Evolutionary conservation across 2,329 filamentous ascomycete species (phyloP), one percentile per base, ranked within the genome.

Genomic region (Colletotrichum ledebouriae): DNA sequence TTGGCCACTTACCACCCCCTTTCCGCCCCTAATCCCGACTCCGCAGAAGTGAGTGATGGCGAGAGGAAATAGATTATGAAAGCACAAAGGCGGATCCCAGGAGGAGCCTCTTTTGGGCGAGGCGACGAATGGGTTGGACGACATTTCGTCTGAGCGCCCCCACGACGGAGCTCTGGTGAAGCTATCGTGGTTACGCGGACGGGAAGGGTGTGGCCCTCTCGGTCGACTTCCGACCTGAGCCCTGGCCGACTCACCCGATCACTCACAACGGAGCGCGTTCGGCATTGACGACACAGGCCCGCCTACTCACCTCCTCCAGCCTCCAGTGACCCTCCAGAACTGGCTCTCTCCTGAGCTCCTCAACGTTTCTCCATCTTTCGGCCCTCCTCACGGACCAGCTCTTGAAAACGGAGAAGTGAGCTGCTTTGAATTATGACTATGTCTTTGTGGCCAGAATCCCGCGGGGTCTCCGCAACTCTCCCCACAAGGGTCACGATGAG

Each of bases 161-260:
- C 55, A 68, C 61, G 65, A 44, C 17, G 25, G 49, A 20, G 49
- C 22, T 52, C 33, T 55, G 47, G 20, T 68, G 61, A 68, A 60
- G 65, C 15, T 56, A 60, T 68, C 61, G 46, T 53, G 39, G 44
- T 59, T 49, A 25, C 25, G 34, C 37, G 17, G 25, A 46, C 46
- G 56, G 47, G 42, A 65, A 55, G 22, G 41, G 49, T 65, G 61
- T 65, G 49, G 47, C 41, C 37, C 39, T 46, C 55, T 68, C 65
- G 65, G 65, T 68, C 65, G 65, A 68, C 65, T 68, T 68, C 65
- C 65, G 65, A 17, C n/a, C n/a, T 42, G 50, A 68, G 65, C 65
- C 65, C 65, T 68, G 65, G 49, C 65, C 65, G 65, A 65, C 47
- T 65, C 47, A 37, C 41, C 65, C 41, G 55, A 49, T 55, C 55